These are phyloP conservation scores for Voacanga thouarsii DNA, from an alignment of 257 asterid species.

Conservation along the genomic window DNA sequence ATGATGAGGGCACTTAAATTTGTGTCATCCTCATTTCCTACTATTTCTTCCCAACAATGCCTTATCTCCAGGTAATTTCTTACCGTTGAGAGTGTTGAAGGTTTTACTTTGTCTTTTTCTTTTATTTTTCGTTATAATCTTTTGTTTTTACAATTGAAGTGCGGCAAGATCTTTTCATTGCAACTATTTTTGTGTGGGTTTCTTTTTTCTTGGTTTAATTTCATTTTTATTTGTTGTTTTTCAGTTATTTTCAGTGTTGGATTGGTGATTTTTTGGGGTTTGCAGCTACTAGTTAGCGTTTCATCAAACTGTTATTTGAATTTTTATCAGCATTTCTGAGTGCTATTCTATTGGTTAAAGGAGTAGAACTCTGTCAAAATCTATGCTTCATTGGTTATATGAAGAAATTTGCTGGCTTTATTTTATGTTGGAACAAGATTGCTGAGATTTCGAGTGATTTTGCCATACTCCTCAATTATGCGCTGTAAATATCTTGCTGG, in stretches of 20 bases:
- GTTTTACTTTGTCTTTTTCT: not conserved
- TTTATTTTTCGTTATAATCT: not conserved
- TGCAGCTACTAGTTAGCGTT: not conserved
- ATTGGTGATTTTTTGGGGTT: not conserved
- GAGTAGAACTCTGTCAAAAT: not conserved
- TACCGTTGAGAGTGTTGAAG: not conserved
- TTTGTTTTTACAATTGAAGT: not conserved
- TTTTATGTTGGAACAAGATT: not conserved
- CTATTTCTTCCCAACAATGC: not conserved
- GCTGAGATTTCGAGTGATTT: not conserved
- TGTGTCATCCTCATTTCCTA: not conserved
- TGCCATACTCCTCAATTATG: not conserved
- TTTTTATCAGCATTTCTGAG: not conserved
- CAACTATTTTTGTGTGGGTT: not conserved
- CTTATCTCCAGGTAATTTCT: constrained; percentile 4
- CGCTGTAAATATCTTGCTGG: not conserved
- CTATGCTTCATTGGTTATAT: not conserved
- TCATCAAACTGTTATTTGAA: no score
- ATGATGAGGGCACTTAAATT: not conserved
- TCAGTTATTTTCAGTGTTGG: not conserved
- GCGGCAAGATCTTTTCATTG: not conserved
- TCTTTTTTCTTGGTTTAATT: not conserved
- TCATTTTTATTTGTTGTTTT: not conserved
- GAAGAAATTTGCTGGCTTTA: not conserved
- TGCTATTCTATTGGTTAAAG: not conserved